These are phyloP conservation scores for Blastobotrys elegans DNA, from an alignment of 1,139 yeast genomes.

Conservation along the genomic window DNA sequence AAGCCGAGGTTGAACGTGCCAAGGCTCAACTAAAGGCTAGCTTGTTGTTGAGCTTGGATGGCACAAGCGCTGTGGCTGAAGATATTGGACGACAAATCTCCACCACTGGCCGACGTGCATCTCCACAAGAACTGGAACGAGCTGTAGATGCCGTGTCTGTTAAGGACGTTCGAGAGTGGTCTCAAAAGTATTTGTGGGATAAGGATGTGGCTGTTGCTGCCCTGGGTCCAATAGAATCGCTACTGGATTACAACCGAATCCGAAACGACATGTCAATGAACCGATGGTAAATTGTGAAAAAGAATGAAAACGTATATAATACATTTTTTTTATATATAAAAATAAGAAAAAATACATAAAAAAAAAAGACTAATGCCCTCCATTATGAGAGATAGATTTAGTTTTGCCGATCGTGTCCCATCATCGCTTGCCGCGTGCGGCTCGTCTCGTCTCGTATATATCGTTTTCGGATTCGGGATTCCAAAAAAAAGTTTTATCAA, in stretches of 20 bases:
- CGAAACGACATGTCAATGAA: conserved; percentile 40
- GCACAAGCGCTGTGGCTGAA: conserved; percentile 94
- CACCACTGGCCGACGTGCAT: conserved; percentile 83
- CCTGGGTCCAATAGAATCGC: conserved; percentile 67
- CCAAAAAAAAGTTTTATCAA: no score
- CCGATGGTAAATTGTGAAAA: conserved; percentile 26
- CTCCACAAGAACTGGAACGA: conserved; percentile 89
- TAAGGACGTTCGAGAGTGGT: conserved; percentile 82
- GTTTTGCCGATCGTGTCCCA: no score
- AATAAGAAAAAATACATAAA: no score
- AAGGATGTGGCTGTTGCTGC: conserved; percentile 89
- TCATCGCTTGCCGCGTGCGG: no score
- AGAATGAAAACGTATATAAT: background rate
- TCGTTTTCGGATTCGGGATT: no score
- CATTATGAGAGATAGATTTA: no score
- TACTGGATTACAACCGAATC: conserved; percentile 56
- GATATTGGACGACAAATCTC: conserved; percentile 97
- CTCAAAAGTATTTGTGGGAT: conserved; percentile 70
- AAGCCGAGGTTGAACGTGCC: conserved; percentile 87
- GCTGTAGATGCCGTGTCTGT: conserved; percentile 75
- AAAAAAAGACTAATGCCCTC: no score
- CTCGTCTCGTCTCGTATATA: no score
- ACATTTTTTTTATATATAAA: background rate
- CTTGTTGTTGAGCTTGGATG: conserved; percentile 80
- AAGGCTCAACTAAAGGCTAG: conserved; percentile 95